Percentiles rank a stretch among this genome's conserved stretches.
Evolutionary conservation across 2,329 filamentous ascomycete species (phyloP).

Genomic region (Penicillium sp.): DNA sequence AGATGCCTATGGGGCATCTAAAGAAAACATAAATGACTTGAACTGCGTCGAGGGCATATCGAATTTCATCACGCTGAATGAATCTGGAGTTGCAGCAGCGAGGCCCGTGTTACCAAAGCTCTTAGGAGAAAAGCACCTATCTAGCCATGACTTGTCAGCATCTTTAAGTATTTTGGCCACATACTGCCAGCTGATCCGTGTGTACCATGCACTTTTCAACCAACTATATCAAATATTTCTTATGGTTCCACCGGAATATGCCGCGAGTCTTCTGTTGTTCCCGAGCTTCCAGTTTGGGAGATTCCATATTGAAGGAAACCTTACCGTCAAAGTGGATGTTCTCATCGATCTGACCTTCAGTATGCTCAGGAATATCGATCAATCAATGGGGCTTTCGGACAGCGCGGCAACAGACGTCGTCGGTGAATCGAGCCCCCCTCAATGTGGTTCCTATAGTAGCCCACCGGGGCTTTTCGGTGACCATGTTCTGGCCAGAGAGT

Average conservation of each 20-base stretch:
- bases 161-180: constrained; percentile 19
- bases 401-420: neutral
- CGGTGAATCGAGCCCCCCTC: neutral
- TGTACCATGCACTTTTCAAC: constrained; percentile 21
- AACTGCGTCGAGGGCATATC: neutral
- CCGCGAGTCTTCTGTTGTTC: constrained; percentile 12
- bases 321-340: constrained; percentile 12
- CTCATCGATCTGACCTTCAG: constrained; percentile 18
- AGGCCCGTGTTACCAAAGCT: neutral
- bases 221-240: constrained; percentile 23
- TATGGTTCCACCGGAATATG: constrained; percentile 17
- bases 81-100: neutral
- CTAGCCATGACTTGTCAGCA: constrained; percentile 4
- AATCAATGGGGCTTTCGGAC: constrained; percentile 7
- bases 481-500: constrained; percentile 17
- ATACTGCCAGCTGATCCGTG: constrained; percentile 18
- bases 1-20: neutral
- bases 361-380: constrained; percentile 18
- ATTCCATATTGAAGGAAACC: constrained; percentile 11
- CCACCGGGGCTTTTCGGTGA: constrained; percentile 15
- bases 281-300: constrained; percentile 14
- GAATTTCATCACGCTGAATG: neutral
- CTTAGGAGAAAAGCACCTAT: neutral
- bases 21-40: neutral
- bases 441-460: neutral